A percentile compares a stretch with the other conserved stretches of the same genome.
phyloP scores from a whole-genome alignment of 1,139 yeast species.

The Saccharomyces hybrid region DNA sequence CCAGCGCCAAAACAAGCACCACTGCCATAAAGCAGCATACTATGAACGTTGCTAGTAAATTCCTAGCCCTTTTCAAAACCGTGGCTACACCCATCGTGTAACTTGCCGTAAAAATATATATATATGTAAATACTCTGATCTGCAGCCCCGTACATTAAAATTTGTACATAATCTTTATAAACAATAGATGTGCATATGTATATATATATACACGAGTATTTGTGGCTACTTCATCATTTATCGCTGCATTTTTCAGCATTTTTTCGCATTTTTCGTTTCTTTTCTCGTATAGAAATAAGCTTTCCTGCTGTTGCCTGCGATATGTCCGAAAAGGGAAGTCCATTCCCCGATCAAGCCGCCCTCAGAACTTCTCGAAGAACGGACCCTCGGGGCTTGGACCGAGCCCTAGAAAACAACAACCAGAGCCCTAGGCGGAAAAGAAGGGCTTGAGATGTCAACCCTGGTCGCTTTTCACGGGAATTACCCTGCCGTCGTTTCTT shows the following conservation, averaged over 20 bases:
- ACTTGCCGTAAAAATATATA: neutral
- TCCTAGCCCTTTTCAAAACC: neutral
- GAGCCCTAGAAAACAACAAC: neutral
- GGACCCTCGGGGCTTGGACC: neutral
- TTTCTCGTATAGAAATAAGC: neutral
- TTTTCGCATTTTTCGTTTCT: neutral
- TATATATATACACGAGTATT: neutral
- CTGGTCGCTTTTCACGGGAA: neutral
- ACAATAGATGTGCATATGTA: neutral
- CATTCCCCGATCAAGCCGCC: neutral
- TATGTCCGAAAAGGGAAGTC: neutral
- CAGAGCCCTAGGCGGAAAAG: neutral
- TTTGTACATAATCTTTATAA: neutral
- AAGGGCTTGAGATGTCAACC: no score
- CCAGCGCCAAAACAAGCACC: constrained; percentile 18
- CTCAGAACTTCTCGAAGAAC: constrained; percentile 1
- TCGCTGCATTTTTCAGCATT: neutral
- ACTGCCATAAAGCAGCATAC: constrained; percentile 14
- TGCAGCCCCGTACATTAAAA: neutral
- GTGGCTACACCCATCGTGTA: neutral
- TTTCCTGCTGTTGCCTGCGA: neutral
- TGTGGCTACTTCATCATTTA: neutral
- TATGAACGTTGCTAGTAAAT: constrained; percentile 4
- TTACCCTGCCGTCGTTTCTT: constrained; percentile 1
- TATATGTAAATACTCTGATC: neutral